A percentile compares a stretch with the other conserved stretches of the same genome.
Conservation (phyloP, 2,329 filamentous ascomycete species). For the Botrytis tulipae region DNA sequence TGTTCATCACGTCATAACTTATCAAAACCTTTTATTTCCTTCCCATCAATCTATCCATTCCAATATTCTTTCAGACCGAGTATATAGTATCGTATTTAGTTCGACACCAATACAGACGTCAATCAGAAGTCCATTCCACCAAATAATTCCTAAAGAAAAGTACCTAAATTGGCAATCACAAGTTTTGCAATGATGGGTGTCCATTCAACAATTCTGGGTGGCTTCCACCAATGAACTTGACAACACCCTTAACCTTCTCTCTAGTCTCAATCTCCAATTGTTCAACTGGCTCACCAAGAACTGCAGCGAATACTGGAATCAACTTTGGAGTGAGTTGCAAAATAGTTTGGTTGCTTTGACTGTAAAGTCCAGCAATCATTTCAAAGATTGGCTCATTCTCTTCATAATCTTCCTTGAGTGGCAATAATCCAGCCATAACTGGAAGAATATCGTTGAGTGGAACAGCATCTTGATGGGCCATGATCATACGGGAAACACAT, state of each 20-base stretch:
- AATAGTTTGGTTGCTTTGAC: constrained; percentile 66
- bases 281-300: constrained; percentile 68
- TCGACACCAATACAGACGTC: background rate
- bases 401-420: constrained; percentile 89
- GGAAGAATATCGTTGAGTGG: constrained; percentile 82
- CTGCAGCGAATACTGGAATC: constrained; percentile 69
- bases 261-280: constrained; percentile 74
- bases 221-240: constrained; percentile 42
- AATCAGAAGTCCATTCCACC: background rate
- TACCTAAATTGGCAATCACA: background rate
- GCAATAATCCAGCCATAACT: constrained; percentile 72
- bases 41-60: constrained; percentile 9
- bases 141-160: constrained; percentile 16
- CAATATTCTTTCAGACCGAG: background rate
- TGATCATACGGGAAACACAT: constrained; percentile 88
- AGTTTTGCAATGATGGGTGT: constrained; percentile 29
- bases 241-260: constrained; percentile 62
- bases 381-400: constrained; percentile 94
- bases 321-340: constrained; percentile 68
- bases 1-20: constrained; percentile 17
- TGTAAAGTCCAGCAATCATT: constrained; percentile 85
- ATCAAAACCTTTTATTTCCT: constrained; percentile 13
- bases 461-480: constrained; percentile 78
- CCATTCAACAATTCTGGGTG: constrained; percentile 34
- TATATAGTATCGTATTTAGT: background rate